Base-by-base conservation (phyloP, 208 protist genomes). In the Leishmania gerbilli region DNA sequence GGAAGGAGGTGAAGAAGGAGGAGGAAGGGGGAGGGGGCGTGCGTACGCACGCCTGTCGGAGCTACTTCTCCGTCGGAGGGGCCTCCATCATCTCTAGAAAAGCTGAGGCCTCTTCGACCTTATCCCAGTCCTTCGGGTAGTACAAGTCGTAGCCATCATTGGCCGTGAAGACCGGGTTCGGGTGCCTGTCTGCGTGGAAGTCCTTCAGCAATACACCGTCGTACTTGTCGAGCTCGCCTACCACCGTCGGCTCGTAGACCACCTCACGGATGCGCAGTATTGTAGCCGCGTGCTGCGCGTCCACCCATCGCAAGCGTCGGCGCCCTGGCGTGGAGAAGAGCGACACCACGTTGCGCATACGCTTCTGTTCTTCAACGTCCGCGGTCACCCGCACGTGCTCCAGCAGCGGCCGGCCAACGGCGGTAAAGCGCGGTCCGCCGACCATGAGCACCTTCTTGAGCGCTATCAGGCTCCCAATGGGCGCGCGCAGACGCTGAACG, bases 391-490 rank as follows among this genome's bases (percentile, higher is more conserved):
- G 84, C 1, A 87, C 91, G 58, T 88, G 60, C 47, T 87, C 78
- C 11, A 98, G 84, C 31, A 98, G 81, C 24, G 96, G 96, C 3
- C 95, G 88, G 27, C 96, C 96, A 62, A 98, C 85, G 47, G 95
- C 95, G 13, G 94, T 97, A 75, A 98, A 98, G 68, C 89, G 87
- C 40, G 84, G 77, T 2, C 93, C 94, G 34, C 94, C 95, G 27
- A 98, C 89, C 84, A 98, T 92, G 6, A 98, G 80, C 15, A 98
- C 92, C 79, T 98, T 98, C 81, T 98, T 96, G 4, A 98, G 81
- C 0, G 86, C 81, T 78, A 98, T 97, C 68, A 83, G 81, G 62
- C 92, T 93, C 3, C 94, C 93, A 67, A 98, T 97, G 21, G 68
- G 87, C 17, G 89, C 89, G 15, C 88, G 87, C 31, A 98, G 77